Conservation (phyloP, 352 stramenopile genomes). For the Phytophthora boehmeriae region DNA sequence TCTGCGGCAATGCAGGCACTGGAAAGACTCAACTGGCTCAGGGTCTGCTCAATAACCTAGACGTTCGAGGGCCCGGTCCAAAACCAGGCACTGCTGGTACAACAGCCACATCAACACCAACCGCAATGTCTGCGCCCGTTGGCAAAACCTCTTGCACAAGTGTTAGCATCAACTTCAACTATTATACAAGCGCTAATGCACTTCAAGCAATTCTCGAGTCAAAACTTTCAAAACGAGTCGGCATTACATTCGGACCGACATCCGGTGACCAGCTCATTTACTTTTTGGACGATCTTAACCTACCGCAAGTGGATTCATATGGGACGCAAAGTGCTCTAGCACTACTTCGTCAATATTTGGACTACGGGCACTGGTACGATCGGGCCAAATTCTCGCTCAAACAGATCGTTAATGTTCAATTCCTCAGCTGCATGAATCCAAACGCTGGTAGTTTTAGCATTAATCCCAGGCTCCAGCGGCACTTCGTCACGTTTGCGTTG, state of each 20-base stretch:
- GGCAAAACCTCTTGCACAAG: slow-evolving; percentile 39
- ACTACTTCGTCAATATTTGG: slow-evolving; percentile 94
- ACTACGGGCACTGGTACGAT: slow-evolving; percentile 96
- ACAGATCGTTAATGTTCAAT: slow-evolving; percentile 94
- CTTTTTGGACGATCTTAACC: slow-evolving; percentile 96
- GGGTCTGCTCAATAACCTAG: slow-evolving; percentile 69
- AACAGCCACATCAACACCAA: slow-evolving; percentile 25
- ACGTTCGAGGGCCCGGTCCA: slow-evolving; percentile 36
- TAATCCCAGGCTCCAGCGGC: slow-evolving; percentile 94
- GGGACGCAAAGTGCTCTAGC: slow-evolving; percentile 94
- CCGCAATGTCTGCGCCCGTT: slow-evolving; percentile 24
- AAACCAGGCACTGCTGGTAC: slow-evolving; percentile 13
- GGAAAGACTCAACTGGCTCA: slow-evolving; percentile 95
- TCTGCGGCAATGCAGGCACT: slow-evolving; percentile 91
- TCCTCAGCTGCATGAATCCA: slow-evolving; percentile 96
- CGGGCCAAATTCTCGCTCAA: slow-evolving; percentile 92
- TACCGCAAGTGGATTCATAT: slow-evolving; percentile 95
- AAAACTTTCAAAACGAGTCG: slow-evolving; percentile 91
- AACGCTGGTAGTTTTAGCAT: slow-evolving; percentile 92
- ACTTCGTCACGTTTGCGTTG: slow-evolving; percentile 96
- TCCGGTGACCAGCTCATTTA: slow-evolving; percentile 91
- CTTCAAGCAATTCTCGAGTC: slow-evolving; percentile 89
- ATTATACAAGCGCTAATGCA: slow-evolving; percentile 72
- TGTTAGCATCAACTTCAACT: slow-evolving; percentile 89
- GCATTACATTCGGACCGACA: slow-evolving; percentile 77